Percentiles rank a stretch among this genome's conserved stretches.
Conservation (phyloP, 1,139 yeast species). For the Taiozyma sp. region DNA sequence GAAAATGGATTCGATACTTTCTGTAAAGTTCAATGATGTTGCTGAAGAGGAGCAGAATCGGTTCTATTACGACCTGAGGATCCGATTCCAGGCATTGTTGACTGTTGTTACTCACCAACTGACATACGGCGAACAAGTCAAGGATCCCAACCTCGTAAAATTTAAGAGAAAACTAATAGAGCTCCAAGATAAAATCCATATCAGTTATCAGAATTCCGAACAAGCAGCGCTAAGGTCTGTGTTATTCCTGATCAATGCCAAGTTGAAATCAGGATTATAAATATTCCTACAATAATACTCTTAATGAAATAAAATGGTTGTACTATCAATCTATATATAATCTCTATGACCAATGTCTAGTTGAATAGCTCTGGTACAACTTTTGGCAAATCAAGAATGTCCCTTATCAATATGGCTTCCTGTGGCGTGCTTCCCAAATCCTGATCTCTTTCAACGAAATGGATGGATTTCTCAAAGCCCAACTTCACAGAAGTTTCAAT, state of each 20-base stretch:
- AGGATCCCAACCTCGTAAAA: neutral
- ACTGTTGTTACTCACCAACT: neutral
- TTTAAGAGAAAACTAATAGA: neutral
- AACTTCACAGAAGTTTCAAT: conserved; percentile 38
- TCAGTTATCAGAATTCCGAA: conserved; percentile 3
- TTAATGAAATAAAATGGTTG: neutral
- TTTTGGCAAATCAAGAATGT: conserved; percentile 40
- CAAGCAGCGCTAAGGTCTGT: conserved; percentile 5
- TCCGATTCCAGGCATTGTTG: conserved; percentile 1
- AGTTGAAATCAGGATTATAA: neutral
- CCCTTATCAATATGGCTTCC: conserved; percentile 38
- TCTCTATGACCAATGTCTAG: neutral
- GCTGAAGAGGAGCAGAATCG: neutral
- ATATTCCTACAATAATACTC: neutral
- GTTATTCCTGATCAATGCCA: conserved; percentile 1
- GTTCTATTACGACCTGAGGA: conserved; percentile 2
- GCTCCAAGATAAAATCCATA: conserved; percentile 3
- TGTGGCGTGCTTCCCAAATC: conserved; percentile 31
- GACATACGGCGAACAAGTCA: neutral
- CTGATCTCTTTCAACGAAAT: conserved; percentile 34
- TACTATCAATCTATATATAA: neutral
- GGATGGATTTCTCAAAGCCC: conserved; percentile 39
- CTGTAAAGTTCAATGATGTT: neutral
- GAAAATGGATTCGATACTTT: neutral
- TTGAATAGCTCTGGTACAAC: conserved; percentile 44